Evolutionary conservation across 164 flowering plant genomes (phyloP).

Genomic region (Malania oleifera): DNA sequence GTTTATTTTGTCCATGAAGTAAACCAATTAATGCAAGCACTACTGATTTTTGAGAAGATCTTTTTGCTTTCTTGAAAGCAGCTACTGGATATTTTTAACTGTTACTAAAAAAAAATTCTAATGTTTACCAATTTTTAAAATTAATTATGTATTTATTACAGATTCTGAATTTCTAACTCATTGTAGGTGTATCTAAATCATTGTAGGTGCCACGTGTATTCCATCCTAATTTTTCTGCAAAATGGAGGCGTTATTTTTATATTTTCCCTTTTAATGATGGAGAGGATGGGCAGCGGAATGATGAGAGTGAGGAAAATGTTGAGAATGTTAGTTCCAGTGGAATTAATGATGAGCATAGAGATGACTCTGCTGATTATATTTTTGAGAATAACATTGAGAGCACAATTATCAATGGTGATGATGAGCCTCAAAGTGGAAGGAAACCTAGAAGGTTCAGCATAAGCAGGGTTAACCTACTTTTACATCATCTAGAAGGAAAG

Average conservation of each 20-base stretch:
- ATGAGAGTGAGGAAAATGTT: conserved; percentile 11
- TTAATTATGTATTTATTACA: not conserved
- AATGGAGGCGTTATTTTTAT: conserved; percentile 91
- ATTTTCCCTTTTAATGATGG: conserved; percentile 61
- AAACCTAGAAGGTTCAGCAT: conserved; percentile 62
- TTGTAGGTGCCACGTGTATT: conserved; percentile 77
- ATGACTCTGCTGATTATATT: conserved; percentile 16
- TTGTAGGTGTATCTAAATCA: conserved; percentile 44
- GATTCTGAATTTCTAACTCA: conserved; percentile 4
- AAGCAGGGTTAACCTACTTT: conserved; percentile 54
- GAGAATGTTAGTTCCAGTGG: conserved; percentile 9
- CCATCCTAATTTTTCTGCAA: conserved; percentile 96
- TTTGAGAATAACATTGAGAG: conserved; percentile 20
- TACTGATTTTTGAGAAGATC: too few species aligned
- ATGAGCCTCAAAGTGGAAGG: conserved; percentile 23
- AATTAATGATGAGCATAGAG: conserved; percentile 11
- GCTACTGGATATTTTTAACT: too few species aligned
- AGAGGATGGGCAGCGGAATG: conserved; percentile 19
- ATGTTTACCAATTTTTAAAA: too few species aligned
- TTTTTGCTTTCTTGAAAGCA: too few species aligned
- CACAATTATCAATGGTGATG: conserved; percentile 14
- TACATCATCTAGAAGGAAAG: conserved; percentile 75
- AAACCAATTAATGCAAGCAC: too few species aligned
- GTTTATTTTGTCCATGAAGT: too few species aligned
- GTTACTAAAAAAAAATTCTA: too few species aligned